Base-by-base conservation (phyloP, 352 stramenopile genomes). In the Phytophthora kernoviae region DNA sequence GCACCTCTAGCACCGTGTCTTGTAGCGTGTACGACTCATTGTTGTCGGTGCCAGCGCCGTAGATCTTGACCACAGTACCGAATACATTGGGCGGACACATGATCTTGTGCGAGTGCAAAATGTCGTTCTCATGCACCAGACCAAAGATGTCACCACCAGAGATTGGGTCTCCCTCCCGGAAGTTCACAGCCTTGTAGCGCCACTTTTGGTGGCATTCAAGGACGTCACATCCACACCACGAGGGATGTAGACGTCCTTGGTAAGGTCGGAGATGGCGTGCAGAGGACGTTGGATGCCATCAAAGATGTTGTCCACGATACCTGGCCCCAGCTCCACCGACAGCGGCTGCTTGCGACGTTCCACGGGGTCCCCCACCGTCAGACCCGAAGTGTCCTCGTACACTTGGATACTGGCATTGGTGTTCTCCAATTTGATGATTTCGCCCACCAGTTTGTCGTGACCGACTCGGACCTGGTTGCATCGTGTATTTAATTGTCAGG, bases 221-320 rank as follows among this genome's bases (percentile, higher is more conserved):
- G 93, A 96, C 5, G 95, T 82, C 37, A 99, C 92, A 70, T 99
- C 97, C 40, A 99, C 96, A 61, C 97, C 98, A 54, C 92, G 87
- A 32, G 96, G 96, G 20, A 99, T 98, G 81, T 99, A 99, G 40
- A 99, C 96, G 81, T 99, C 92, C 61, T 97, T 94, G 30, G 77
- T 88, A 47, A 95, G 68, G 43, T 93, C 79, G 55, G 92, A 94
- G 78, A 99, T 99, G 48, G 90, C 88, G 75, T 99, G 95, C 48
- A 99, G 77, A 27, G 98, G 98, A 65, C 98, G 94, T 77, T 99
- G 98, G 77, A 99, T 99, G 64, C 98, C 98, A 83, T 99, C 98
- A 62, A 99, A 99, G 83, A 99, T 99, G 53, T 98, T 99, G 66
- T 97, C 97, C 81, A 99, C 99, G 68, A 99, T 99, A 61, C 98